Evolutionary conservation across 2,329 filamentous ascomycete genomes (phyloP).

Genomic region (Phialophora verrucosa): DNA sequence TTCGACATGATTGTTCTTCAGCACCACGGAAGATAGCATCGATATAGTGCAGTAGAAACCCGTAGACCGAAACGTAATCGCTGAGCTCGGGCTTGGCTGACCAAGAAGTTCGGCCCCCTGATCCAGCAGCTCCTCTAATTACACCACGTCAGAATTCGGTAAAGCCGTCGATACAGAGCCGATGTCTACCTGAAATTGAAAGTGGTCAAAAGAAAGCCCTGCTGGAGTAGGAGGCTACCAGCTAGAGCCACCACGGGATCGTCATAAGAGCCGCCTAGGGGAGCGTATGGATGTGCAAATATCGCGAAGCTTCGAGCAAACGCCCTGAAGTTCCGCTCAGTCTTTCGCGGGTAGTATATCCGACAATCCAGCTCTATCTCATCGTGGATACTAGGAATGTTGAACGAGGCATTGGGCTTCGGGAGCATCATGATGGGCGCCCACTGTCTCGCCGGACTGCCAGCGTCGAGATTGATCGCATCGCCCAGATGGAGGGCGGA

Average conservation of each 20-base stretch:
- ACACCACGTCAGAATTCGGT: conserved; percentile 29
- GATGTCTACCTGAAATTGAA: conserved; percentile 82
- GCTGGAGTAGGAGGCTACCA: conserved; percentile 67
- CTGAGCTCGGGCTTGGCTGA: conserved; percentile 77
- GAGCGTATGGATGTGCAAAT: conserved; percentile 88
- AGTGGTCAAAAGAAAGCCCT: conserved; percentile 77
- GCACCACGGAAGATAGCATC: conserved; percentile 25
- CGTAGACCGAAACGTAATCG: conserved; percentile 84
- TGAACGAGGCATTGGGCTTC: conserved; percentile 63
- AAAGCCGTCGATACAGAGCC: background rate
- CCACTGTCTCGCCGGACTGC: background rate
- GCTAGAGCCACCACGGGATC: conserved; percentile 76
- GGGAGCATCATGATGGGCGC: conserved; percentile 42
- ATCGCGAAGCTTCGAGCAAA: conserved; percentile 60
- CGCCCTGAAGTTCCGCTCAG: conserved; percentile 30
- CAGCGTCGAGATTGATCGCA: background rate
- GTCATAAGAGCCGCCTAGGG: conserved; percentile 83
- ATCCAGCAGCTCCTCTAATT: conserved; percentile 74
- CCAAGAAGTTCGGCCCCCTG: conserved; percentile 83
- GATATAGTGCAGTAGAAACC: conserved; percentile 65
- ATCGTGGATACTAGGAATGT: conserved; percentile 84
- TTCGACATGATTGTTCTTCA: conserved; percentile 20
- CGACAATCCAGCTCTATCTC: conserved; percentile 77
- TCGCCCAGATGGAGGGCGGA: background rate
- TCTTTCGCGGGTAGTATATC: conserved; percentile 70